Conservation (phyloP, 2,329 filamentous ascomycete species). For the Laburnicola sp. region DNA sequence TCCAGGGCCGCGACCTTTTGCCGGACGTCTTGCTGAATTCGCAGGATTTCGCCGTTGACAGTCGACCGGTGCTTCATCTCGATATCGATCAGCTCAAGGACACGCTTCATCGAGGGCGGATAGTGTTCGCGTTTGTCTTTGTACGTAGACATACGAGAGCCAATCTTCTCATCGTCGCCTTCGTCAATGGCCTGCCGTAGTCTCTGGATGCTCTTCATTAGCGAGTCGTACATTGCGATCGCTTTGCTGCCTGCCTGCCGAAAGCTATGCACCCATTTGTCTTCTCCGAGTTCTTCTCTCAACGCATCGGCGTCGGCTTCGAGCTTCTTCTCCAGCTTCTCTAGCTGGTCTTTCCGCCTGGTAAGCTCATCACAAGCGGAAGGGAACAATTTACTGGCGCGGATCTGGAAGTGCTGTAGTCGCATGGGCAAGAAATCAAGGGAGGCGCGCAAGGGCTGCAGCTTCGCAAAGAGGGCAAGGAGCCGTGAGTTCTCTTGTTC, state of each 20-base stretch:
- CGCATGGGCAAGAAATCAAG: slow-evolving; percentile 96
- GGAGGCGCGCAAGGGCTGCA: slow-evolving; percentile 91
- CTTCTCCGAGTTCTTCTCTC: slow-evolving; percentile 87
- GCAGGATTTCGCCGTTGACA: slow-evolving; percentile 91
- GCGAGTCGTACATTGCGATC: slow-evolving; percentile 94
- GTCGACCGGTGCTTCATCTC: slow-evolving; percentile 95
- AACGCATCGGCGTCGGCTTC: slow-evolving; percentile 88
- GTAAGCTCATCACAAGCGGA: slow-evolving; percentile 89
- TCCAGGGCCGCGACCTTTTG: slow-evolving; percentile 78
- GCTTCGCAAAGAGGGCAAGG: slow-evolving; percentile 86
- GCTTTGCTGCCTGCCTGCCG: slow-evolving; percentile 88
- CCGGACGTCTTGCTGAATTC: slow-evolving; percentile 82
- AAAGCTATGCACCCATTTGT: slow-evolving; percentile 95
- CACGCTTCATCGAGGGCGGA: slow-evolving; percentile 86
- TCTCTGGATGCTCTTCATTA: slow-evolving; percentile 82
- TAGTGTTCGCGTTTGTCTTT: slow-evolving; percentile 96
- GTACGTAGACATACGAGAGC: slow-evolving; percentile 80
- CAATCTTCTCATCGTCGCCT: slow-evolving; percentile 65
- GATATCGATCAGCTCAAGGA: slow-evolving; percentile 89
- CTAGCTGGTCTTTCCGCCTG: slow-evolving; percentile 71
- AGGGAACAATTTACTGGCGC: slow-evolving; percentile 79
- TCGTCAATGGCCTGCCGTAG: slow-evolving; percentile 78
- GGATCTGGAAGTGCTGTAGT: slow-evolving; percentile 78
- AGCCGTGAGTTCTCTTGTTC: slow-evolving; percentile 83
- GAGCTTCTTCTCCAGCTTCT: slow-evolving; percentile 84